A percentile compares a stretch with the other conserved stretches of the same genome.
Conservation (phyloP, 2,329 filamentous ascomycete genomes). For the Phialophora tarda region DNA sequence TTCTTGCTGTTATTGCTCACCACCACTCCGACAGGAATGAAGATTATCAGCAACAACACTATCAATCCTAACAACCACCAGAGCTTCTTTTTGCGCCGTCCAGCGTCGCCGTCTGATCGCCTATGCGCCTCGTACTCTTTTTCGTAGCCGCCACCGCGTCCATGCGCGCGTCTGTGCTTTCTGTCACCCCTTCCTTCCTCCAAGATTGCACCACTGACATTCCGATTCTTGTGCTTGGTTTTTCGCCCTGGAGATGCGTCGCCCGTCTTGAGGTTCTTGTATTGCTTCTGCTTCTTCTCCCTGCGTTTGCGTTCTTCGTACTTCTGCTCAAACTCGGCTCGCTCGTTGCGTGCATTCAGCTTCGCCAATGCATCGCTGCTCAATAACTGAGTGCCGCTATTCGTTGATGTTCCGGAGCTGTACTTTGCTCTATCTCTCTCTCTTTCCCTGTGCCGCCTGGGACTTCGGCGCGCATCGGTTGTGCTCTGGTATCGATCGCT, state of each 20-base stretch:
- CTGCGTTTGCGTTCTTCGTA: slow-evolving; percentile 48
- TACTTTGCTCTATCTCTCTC: slow-evolving; percentile 41
- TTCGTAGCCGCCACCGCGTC: slow-evolving; percentile 58
- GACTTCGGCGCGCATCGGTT: slow-evolving; percentile 32
- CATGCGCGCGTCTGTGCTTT: slow-evolving; percentile 52
- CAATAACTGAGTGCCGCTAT: slow-evolving; percentile 52
- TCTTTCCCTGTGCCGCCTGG: slow-evolving; percentile 29
- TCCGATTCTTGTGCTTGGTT: slow-evolving; percentile 59
- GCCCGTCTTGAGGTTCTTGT: slow-evolving; percentile 41
- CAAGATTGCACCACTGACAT: slow-evolving; percentile 72
- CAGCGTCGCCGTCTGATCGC: slow-evolving; percentile 40
- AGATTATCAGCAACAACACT: slow-evolving; percentile 64
- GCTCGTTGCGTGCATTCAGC: slow-evolving; percentile 67
- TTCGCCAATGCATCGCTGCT: slow-evolving; percentile 66
- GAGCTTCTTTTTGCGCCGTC: slow-evolving; percentile 53
- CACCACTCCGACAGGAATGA: slow-evolving; percentile 70
- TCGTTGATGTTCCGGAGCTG: slow-evolving; percentile 51
- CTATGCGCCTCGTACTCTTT: slow-evolving; percentile 35
- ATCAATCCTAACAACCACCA: slow-evolving; percentile 62
- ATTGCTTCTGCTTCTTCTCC: slow-evolving; percentile 47
- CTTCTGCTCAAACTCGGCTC: slow-evolving; percentile 55
- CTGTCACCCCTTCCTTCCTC: slow-evolving; percentile 67
- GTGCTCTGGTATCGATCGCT: slow-evolving; percentile 43
- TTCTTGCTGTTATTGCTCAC: slow-evolving; percentile 65
- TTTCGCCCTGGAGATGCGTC: slow-evolving; percentile 47